Evolutionary conservation across 208 protist species (phyloP).

Genomic region (Trypanosoma mega): DNA sequence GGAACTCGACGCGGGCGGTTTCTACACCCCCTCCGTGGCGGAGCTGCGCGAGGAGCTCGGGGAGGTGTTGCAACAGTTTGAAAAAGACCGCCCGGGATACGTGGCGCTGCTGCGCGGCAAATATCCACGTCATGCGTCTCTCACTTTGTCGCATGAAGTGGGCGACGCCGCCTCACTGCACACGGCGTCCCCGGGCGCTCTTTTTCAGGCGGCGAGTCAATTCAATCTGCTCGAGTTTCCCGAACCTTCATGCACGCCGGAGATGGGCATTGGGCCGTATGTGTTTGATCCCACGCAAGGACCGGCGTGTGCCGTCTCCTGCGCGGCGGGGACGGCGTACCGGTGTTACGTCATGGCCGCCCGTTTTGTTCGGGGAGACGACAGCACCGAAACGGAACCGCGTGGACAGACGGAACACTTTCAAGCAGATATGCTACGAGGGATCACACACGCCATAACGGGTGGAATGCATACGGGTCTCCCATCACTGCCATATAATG

Average conservation of each 20-base stretch:
- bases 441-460: constrained; percentile 29
- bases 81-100: constrained; percentile 22
- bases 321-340: constrained; percentile 53
- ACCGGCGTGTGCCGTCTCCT: constrained; percentile 61
- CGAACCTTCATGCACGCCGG: constrained; percentile 28
- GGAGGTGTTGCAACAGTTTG: constrained; percentile 20
- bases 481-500: constrained; percentile 1
- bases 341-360: constrained; percentile 68
- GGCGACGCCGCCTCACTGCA: constrained; percentile 31
- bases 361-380: constrained; percentile 9
- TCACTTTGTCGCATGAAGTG: constrained; percentile 23
- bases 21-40: constrained; percentile 38
- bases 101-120: constrained; percentile 7
- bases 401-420: constrained; percentile 33
- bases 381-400: background rate
- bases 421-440: constrained; percentile 34
- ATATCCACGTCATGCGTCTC: background rate
- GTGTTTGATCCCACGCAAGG: constrained; percentile 63
- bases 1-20: constrained; percentile 30
- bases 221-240: constrained; percentile 80
- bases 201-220: constrained; percentile 79
- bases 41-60: constrained; percentile 37
- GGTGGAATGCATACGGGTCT: constrained; percentile 1
- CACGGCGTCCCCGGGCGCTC: constrained; percentile 21
- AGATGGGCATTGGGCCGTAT: constrained; percentile 58